Evolutionary conservation across 352 stramenopile species (phyloP).

Genomic region (Phytophthora meadii): DNA sequence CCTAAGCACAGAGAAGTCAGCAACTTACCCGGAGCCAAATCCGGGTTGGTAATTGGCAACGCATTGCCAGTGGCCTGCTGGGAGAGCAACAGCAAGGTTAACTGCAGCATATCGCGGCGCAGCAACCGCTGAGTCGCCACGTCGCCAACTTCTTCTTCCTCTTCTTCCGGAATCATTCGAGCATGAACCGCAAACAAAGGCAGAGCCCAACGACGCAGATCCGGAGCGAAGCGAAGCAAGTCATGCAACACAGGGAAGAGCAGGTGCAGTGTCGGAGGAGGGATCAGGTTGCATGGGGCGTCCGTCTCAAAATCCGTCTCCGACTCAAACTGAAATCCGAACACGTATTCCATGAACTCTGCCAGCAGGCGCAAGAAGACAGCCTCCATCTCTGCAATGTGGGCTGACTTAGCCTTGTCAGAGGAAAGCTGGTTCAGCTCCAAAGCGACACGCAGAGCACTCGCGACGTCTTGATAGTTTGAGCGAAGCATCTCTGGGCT

Average conservation of each 20-base stretch:
- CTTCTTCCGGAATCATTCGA: conserved; percentile 88
- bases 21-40: conserved; percentile 61
- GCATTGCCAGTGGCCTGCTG: conserved; percentile 57
- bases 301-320: conserved; percentile 80
- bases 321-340: conserved; percentile 84
- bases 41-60: conserved; percentile 70
- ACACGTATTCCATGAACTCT: conserved; percentile 78
- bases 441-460: conserved; percentile 62
- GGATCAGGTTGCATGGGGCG: conserved; percentile 67
- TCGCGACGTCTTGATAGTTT: conserved; percentile 73
- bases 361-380: conserved; percentile 70
- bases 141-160: conserved; percentile 90
- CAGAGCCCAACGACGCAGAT: conserved; percentile 71
- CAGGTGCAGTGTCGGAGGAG: conserved; percentile 79
- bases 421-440: conserved; percentile 48
- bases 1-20: conserved; percentile 67
- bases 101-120: conserved; percentile 77
- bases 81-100: conserved; percentile 67
- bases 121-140: conserved; percentile 76
- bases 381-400: conserved; percentile 47
- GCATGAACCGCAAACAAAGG: conserved; percentile 82
- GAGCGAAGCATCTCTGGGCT: conserved; percentile 66
- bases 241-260: conserved; percentile 77
- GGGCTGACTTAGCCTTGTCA: conserved; percentile 43
- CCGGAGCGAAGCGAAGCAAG: conserved; percentile 56